Evolutionary conservation across 352 stramenopile species (phyloP).

Genomic region (Phytophthora ramorum): DNA sequence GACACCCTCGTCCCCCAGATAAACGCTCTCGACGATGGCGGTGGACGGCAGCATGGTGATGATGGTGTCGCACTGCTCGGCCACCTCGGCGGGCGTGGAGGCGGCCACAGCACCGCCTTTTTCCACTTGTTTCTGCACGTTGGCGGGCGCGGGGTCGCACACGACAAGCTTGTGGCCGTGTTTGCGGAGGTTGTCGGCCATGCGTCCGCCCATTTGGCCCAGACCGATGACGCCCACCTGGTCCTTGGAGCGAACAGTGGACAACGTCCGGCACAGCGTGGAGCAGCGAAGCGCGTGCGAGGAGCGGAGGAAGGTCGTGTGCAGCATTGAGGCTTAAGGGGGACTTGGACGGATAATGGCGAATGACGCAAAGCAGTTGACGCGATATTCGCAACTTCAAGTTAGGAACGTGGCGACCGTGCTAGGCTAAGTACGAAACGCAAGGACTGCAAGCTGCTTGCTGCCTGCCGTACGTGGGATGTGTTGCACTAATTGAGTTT

Average conservation of each 20-base stretch:
- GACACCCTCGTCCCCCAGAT: constrained; percentile 74
- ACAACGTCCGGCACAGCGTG: constrained; percentile 4
- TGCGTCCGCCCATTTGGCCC: constrained; percentile 95
- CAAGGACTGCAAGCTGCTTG: neutral
- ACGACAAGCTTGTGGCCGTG: constrained; percentile 83
- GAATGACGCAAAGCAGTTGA: constrained; percentile 21
- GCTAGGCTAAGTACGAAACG: constrained; percentile 33
- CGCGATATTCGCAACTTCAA: constrained; percentile 34
- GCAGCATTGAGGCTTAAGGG: constrained; percentile 18
- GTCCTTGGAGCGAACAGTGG: constrained; percentile 36
- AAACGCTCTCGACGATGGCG: constrained; percentile 85
- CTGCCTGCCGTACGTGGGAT: no score
- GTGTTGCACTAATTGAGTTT: no score
- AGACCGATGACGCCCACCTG: constrained; percentile 92
- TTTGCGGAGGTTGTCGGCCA: constrained; percentile 92
- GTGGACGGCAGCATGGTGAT: constrained; percentile 97
- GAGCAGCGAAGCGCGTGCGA: constrained; percentile 4
- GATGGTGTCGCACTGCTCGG: constrained; percentile 82
- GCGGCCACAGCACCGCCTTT: constrained; percentile 59
- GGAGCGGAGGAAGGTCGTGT: constrained; percentile 4
- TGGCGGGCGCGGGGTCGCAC: constrained; percentile 72
- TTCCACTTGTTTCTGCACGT: constrained; percentile 58
- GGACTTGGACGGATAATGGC: constrained; percentile 14
- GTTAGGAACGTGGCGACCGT: constrained; percentile 18
- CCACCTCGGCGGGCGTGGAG: constrained; percentile 74